Conservation (phyloP, 2,329 filamentous ascomycete genomes). For the Colletotrichum sp. region DNA sequence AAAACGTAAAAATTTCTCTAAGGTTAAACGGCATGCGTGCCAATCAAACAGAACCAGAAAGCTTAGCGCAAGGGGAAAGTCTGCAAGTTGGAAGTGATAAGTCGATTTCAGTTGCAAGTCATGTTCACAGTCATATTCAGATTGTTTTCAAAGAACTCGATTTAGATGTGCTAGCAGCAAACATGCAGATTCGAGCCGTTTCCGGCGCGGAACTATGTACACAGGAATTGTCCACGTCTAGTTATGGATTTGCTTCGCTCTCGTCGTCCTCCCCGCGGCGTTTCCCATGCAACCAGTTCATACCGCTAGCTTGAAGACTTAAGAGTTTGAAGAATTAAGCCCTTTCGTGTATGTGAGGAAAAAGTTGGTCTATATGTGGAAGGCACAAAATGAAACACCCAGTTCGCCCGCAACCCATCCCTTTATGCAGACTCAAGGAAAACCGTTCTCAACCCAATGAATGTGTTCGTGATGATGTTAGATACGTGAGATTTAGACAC, state of each 20-base stretch:
- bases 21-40: neutral
- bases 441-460: neutral
- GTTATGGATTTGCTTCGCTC: neutral
- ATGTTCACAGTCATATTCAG: neutral
- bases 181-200: neutral
- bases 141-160: slow-evolving; percentile 1
- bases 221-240: neutral
- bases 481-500: slow-evolving; percentile 11
- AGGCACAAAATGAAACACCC: neutral
- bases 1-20: accelerated
- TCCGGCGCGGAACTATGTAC: neutral
- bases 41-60: neutral
- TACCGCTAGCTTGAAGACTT: neutral
- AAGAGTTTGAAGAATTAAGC: neutral
- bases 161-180: slow-evolving; percentile 7
- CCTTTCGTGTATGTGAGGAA: neutral
- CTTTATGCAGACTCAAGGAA: neutral
- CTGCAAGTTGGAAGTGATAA: neutral
- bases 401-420: neutral
- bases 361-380: neutral
- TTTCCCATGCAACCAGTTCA: neutral
- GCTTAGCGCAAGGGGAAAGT: neutral
- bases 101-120: neutral
- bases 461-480: neutral
- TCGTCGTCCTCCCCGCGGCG: neutral